Evolutionary conservation across 2,329 filamentous ascomycete genomes (phyloP), one percentile per base, ranked within the genome.

Genomic region (Colletotrichum eleusines): DNA sequence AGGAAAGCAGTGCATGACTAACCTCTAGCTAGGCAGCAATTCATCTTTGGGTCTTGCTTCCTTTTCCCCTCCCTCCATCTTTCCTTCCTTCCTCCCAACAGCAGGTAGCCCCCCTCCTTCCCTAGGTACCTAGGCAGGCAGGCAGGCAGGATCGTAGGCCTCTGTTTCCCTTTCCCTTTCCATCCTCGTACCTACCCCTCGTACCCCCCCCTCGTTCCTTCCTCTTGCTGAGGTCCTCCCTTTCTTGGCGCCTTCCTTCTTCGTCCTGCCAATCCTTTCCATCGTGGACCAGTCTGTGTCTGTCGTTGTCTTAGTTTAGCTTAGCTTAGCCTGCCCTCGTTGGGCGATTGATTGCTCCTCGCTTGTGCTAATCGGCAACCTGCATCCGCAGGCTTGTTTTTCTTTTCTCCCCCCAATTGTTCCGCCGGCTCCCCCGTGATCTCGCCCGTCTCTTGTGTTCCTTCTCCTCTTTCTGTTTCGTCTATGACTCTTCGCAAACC

Each of bases 171-270:
- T 23, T n/a, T n/a, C n/a, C n/a, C n/a, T n/a, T n/a, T n/a, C n/a
- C n/a, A n/a, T n/a, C n/a, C n/a, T n/a, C n/a, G n/a, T n/a, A n/a
- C n/a, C n/a, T n/a, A n/a, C n/a, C n/a, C n/a, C n/a, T n/a, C n/a
- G n/a, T n/a, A n/a, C n/a, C n/a, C 12, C 40, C 9, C n/a, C 16
- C 35, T 5, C 7, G 9, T 12, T 26, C 35, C 12, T 40, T 3
- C 55, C 12, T 35, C 12, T 11, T 9, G 31, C 58, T n/a, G 14
- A 18, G 42, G 26, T 23, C 28, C 44, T 50, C 58, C 58, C 42
- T 33, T 46, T n/a, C 57, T 61, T 48, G 42, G 38, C 31, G 48
- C 31, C 31, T 50, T 61, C 31, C 44, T 50, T 50, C 44, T 50
- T 61, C 48, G 57, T 11, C 6, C 3, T 31, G 28, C 55, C 26